Evolutionary conservation across 2,329 filamentous ascomycete genomes (phyloP), one percentile per base, ranked within the genome.

Genomic region (Pseudogymnoascus sp.): DNA sequence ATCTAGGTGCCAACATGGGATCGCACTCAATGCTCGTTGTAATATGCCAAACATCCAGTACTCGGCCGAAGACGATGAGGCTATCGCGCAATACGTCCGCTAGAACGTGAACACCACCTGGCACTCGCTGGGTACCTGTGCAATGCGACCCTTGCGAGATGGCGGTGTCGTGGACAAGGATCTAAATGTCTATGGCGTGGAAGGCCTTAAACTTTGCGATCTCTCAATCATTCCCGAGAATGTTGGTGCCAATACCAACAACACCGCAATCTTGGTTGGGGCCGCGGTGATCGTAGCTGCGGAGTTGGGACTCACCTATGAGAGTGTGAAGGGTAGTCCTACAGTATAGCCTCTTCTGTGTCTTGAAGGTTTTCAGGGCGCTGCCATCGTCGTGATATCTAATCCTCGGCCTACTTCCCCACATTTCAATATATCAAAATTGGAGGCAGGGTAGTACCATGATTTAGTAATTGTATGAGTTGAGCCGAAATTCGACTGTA

Each of bases 201-300:
- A 67, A 57, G 68, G 68, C 11, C 61, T 74, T 57, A 76, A 75
- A 66, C 62, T 76, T 57, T 73, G 73, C 7, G 75, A 77, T 69
- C 39, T 76, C 65, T 43, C 39, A 6, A 25, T 47, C 12, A 50
- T 50, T 68, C 75, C 76, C 1, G 68, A 73, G 62, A 77, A 77
- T 57, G 74, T 78, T 2, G 76, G 72, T 11, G 75, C 72, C 0
- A 77, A 78, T 41, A 77, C 75, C 1, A 73, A 74, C 22, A 75
- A 76, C 16, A 76, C 74, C 3, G 75, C 76, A 1, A 67, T 77
- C 59, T 69, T 71, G 25, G 67, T 75, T 38, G 73, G 73, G 2
- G 73, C 72, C 7, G 73, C 73, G 39, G 70, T 70, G 62, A 68
- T 74, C 28, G 68, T 76, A 59, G 68, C 70, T 28, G 66, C 68